phyloP scores from a whole-genome alignment of 768 basidiomycete species.

The Butyriboletus loyo region DNA sequence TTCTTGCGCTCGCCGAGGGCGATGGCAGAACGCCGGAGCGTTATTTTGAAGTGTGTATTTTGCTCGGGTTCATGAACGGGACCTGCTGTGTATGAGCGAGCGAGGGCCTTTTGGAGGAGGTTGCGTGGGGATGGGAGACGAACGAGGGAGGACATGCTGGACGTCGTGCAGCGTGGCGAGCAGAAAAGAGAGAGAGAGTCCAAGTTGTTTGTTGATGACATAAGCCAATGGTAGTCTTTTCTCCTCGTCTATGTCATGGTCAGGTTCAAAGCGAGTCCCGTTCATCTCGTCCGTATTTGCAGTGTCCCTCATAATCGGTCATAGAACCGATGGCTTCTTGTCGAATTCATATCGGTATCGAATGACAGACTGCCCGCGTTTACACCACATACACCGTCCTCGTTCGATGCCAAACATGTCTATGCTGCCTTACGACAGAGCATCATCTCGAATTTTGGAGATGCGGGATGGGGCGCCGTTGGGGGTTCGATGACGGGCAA shows the following conservation, averaged over 20 bases:
- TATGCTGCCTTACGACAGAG: slow-evolving; percentile 69
- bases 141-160: slow-evolving; percentile 12
- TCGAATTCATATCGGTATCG: slow-evolving; percentile 67
- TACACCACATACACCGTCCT: slow-evolving; percentile 2
- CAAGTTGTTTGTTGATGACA: slow-evolving; percentile 4
- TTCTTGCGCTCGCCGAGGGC: slow-evolving; percentile 70
- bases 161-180: not conserved
- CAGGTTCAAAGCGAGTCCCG: slow-evolving; percentile 55
- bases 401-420: slow-evolving; percentile 61
- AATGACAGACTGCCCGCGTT: slow-evolving; percentile 9
- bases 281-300: no score
- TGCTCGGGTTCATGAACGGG: slow-evolving; percentile 16
- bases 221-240: slow-evolving; percentile 2
- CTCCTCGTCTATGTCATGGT: slow-evolving; percentile 54
- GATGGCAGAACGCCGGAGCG: slow-evolving; percentile 83
- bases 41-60: slow-evolving; percentile 84
- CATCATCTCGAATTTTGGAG: slow-evolving; percentile 72
- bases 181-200: not conserved
- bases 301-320: not conserved
- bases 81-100: slow-evolving; percentile 9
- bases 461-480: slow-evolving; percentile 83
- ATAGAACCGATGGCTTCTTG: slow-evolving; percentile 86
- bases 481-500: slow-evolving; percentile 66
- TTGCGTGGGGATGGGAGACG: slow-evolving; percentile 7
- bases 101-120: slow-evolving; percentile 2